Evolutionary conservation across 352 stramenopile genomes (phyloP), one percentile per base, ranked within the genome.

Genomic region (Globisporangium orthogonon): DNA sequence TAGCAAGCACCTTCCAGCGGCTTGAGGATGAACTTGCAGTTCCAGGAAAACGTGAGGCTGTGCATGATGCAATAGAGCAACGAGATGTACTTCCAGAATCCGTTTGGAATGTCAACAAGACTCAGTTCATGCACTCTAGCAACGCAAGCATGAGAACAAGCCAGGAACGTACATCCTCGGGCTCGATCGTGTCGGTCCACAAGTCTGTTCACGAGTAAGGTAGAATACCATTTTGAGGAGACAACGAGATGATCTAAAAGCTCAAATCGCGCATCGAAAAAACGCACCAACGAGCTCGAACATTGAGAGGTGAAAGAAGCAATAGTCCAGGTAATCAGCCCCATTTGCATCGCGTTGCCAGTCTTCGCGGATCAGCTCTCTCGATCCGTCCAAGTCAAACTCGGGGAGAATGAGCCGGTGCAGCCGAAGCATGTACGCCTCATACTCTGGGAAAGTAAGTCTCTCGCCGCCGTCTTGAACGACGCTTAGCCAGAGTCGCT

Each of bases 301-400:
- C 74, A 93, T 89, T 14, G 83, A 91, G 39, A 88, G 69, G 54
- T 93, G 83, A 52, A 93, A 91, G 40, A 75, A 88, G 4, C 71
- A 56, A 54, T 87, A 93, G 50, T 87, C 68, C 47, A 93, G 65
- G 31, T 70, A 52, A 31, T 85, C 65, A 7, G 75, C 61, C 4
- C 74, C 71, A 9, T 71, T 66, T 4, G 68, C 78, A 14, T 91
- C 83, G 46, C 83, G 76, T 15, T 66, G 60, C 80, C 80, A 93
- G 67, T 90, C 83, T 39, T 89, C 78, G 51, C 67, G 59, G 52
- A 93, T 83, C 3, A 90, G 50, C 18, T 77, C 61, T 41, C 76
- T 85, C 0, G 83, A 93, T 28, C 73, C 72, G 4, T 28, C 56
- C 15, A 89, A n/a, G 30, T 91, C 71, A 45, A 93, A 91, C 35